Evolutionary conservation across 1,284 basidiomycete species (phyloP), one percentile per base, ranked within the genome.

Genomic region (Ustilago loliicola): DNA sequence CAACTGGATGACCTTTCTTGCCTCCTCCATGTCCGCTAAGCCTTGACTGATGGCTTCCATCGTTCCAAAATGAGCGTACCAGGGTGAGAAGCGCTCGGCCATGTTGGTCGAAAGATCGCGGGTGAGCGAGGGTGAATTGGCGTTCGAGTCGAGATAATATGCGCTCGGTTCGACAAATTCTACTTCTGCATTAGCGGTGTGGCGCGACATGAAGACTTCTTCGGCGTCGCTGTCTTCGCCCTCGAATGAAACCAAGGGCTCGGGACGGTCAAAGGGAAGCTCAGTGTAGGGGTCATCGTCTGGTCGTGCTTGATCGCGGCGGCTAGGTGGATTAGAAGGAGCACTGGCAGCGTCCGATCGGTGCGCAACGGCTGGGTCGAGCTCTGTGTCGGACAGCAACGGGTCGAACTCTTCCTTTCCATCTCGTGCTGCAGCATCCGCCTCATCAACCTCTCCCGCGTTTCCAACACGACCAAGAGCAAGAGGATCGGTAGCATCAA

Each of bases 31-130:
- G 15, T 56, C 53, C 1, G 66, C 67, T 2, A 78, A 38, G 5
- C 61, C 67, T 15, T 58, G 57, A 30, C 58, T 60, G 61, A 78
- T 66, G 21, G 70, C 76, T n/a, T 74, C 71, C 65, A 78, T 66
- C 2, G 76, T 78, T 4, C 54, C 76, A 36, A 71, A 73, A 54
- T 78, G 76, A 11, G 76, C 76, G 32, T 65, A 78, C 76, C 76
- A 78, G 19, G 75, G 70, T 17, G 72, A 74, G 40, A 71, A 63
- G 23, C 48, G 38, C 17, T 60, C 40, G 2, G 48, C 34, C 17
- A 34, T 9, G 30, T 23, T 40, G 15, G 56, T 5, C 0, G 25
- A 27, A 21, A 77, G 61, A 21, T 68, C 61, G 32, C 61, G 75
- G 4, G 25, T 36, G 21, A 61, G 45, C 27, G 65, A 50, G 1